Evolutionary conservation across 2,329 filamentous ascomycete species (phyloP).

Genomic region (Lachnellula arida): DNA sequence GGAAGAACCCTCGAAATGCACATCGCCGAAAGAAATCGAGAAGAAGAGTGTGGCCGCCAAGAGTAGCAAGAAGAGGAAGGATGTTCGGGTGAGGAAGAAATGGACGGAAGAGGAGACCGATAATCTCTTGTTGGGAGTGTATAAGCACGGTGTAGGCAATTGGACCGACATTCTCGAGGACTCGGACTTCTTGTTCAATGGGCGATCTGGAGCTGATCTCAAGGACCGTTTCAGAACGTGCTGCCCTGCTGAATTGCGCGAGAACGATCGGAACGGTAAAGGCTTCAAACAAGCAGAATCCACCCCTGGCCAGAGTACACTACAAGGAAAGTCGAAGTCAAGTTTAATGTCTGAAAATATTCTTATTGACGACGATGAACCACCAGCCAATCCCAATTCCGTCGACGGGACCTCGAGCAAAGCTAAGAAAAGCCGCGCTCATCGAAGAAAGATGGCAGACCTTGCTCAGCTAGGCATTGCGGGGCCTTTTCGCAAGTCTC

Average conservation of each 20-base stretch:
- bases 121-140: slow-evolving; percentile 55
- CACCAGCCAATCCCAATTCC: slow-evolving; percentile 9
- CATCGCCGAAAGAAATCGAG: background rate
- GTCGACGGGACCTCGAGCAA: slow-evolving; percentile 33
- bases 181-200: slow-evolving; percentile 55
- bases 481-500: slow-evolving; percentile 58
- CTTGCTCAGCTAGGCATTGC: slow-evolving; percentile 54
- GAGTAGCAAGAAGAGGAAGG: slow-evolving; percentile 34
- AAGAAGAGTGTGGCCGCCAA: slow-evolving; percentile 3
- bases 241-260: slow-evolving; percentile 56
- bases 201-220: slow-evolving; percentile 56
- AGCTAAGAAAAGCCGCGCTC: slow-evolving; percentile 48
- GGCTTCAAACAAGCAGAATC: slow-evolving; percentile 6
- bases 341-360: slow-evolving; percentile 52
- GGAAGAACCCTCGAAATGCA: slow-evolving; percentile 1
- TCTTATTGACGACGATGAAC: slow-evolving; percentile 31
- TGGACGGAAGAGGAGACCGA: slow-evolving; percentile 64
- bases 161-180: slow-evolving; percentile 63
- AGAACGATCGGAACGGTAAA: slow-evolving; percentile 33
- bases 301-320: slow-evolving; percentile 2
- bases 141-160: slow-evolving; percentile 58
- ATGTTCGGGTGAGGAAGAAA: slow-evolving; percentile 54
- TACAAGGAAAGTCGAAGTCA: slow-evolving; percentile 39
- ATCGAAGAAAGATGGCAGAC: slow-evolving; percentile 52
- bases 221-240: slow-evolving; percentile 65